Evolutionary conservation across 768 basidiomycete species (phyloP), one percentile per base, ranked within the genome.

Genomic region (Suillus hirtellus): DNA sequence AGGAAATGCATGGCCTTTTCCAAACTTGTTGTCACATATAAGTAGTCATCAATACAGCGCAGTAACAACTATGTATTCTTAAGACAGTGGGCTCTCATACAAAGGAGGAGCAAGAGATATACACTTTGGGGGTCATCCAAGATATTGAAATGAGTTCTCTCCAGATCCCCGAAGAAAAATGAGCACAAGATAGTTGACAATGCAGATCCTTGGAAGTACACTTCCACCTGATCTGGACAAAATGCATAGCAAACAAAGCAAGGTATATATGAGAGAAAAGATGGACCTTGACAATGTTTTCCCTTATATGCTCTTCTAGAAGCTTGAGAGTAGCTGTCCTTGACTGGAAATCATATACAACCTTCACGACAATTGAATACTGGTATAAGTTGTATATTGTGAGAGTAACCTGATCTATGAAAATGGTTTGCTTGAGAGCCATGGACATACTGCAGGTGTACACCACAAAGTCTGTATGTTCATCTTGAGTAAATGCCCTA

Each of bases 191-290:
- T 71, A 0, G 91, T 85, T 8, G 95, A 97, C n/a, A 99, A 78
- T n/a, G 95, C 87, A 2, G 96, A 98, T 27, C 97, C 97, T 75
- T 99, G 97, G 0, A 97, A n/a, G n/a, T n/a, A n/a, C n/a, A n/a
- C n/a, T n/a, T n/a, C 19, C 77, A 69, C 1, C 91, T 92, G 60
- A 97, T 95, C 94, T 96, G 66, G 14, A 34, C 1, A n/a, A 24
- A 40, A 50, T 5, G 35, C 10, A 15, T 42, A 31, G 43, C 34
- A 44, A 38, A 64, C 42, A 63, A 42, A 56, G n/a, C n/a, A n/a
- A n/a, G n/a, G n/a, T n/a, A n/a, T n/a, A n/a, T n/a, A n/a, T n/a
- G n/a, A n/a, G n/a, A n/a, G n/a, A n/a, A n/a, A n/a, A n/a, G n/a
- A n/a, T n/a, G n/a, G n/a, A n/a, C n/a, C n/a, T 95, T 96, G 68